Conservation (phyloP, 2,329 filamentous ascomycete species). For the Stagonosporopsis rhizophila region DNA sequence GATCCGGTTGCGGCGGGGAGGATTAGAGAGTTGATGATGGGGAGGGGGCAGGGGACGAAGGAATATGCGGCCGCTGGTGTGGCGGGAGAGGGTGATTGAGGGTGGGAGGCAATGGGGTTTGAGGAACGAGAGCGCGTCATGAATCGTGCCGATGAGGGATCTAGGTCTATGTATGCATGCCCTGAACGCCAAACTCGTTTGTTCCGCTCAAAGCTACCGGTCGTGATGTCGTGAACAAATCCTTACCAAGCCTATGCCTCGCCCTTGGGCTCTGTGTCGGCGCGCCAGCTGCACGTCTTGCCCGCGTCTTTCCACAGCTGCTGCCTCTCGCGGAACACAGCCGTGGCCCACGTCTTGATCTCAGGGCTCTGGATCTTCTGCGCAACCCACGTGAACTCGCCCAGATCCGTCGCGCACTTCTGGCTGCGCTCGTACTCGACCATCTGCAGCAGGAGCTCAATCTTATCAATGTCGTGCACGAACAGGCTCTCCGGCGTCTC, state of each 20-base stretch:
- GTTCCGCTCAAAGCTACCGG: slow-evolving; percentile 2
- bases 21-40: slow-evolving; percentile 28
- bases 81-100: not conserved
- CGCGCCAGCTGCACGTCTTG: slow-evolving; percentile 44
- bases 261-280: slow-evolving; percentile 33
- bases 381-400: slow-evolving; percentile 85
- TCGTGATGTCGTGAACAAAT: slow-evolving; percentile 10
- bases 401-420: slow-evolving; percentile 72
- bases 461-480: slow-evolving; percentile 97
- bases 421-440: slow-evolving; percentile 87
- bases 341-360: slow-evolving; percentile 78
- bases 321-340: slow-evolving; percentile 78
- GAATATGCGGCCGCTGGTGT: not conserved
- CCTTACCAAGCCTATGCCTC: slow-evolving; percentile 4
- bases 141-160: slow-evolving; percentile 4
- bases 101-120: not conserved
- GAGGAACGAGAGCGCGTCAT: not conserved
- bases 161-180: slow-evolving; percentile 13
- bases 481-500: slow-evolving; percentile 84
- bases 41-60: not conserved
- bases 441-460: slow-evolving; percentile 95
- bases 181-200: slow-evolving; percentile 7
- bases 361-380: slow-evolving; percentile 76
- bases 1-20: slow-evolving; percentile 35
- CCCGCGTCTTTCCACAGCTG: slow-evolving; percentile 68